These are phyloP conservation scores for Ploettnerulaceae sp. DNA, from an alignment of 2,329 filamentous ascomycete genomes.

Conservation along the genomic window DNA sequence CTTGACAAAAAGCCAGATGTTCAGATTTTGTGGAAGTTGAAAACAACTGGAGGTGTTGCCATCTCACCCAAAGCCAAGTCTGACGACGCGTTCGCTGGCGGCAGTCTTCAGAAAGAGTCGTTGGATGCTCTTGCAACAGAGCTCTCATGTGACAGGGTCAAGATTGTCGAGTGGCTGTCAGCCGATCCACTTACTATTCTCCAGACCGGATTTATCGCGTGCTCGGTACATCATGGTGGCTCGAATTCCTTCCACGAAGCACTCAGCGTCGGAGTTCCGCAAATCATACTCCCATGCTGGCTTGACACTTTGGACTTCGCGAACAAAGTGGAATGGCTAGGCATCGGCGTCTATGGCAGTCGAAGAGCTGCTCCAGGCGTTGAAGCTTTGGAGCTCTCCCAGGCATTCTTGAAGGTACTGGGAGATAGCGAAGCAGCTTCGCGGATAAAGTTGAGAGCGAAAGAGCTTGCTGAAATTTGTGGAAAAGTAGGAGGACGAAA, in stretches of 20 bases:
- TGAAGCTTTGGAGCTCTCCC: slow-evolving; percentile 17
- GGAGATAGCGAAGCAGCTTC: slow-evolving; percentile 15
- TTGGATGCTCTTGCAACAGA: slow-evolving; percentile 13
- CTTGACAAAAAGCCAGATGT: slow-evolving; percentile 31
- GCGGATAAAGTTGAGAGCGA: slow-evolving; percentile 18
- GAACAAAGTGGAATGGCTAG: slow-evolving; percentile 38
- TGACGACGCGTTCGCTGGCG: slow-evolving; percentile 1
- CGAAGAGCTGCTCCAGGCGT: slow-evolving; percentile 15
- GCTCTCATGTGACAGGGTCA: slow-evolving; percentile 30
- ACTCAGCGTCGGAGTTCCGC: slow-evolving; percentile 41
- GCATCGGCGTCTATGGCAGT: slow-evolving; percentile 35
- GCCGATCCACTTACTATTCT: slow-evolving; percentile 38
- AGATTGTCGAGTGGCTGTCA: slow-evolving; percentile 39
- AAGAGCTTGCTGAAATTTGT: slow-evolving; percentile 16
- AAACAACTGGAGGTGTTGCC: slow-evolving; percentile 16
- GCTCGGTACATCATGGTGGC: slow-evolving; percentile 39
- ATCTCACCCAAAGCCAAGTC: slow-evolving; percentile 3
- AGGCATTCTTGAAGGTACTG: slow-evolving; percentile 19
- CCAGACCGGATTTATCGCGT: slow-evolving; percentile 35
- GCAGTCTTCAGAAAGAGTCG: slow-evolving; percentile 5
- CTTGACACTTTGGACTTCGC: slow-evolving; percentile 44
- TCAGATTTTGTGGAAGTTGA: slow-evolving; percentile 37
- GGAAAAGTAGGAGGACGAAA: slow-evolving; percentile 17
- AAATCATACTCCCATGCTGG: slow-evolving; percentile 44
- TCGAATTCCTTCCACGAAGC: slow-evolving; percentile 42